Percentiles rank a stretch among this genome's conserved stretches.
Evolutionary conservation across 2,329 filamentous ascomycete genomes (phyloP).

Genomic region (Fusarium drepaniforme): DNA sequence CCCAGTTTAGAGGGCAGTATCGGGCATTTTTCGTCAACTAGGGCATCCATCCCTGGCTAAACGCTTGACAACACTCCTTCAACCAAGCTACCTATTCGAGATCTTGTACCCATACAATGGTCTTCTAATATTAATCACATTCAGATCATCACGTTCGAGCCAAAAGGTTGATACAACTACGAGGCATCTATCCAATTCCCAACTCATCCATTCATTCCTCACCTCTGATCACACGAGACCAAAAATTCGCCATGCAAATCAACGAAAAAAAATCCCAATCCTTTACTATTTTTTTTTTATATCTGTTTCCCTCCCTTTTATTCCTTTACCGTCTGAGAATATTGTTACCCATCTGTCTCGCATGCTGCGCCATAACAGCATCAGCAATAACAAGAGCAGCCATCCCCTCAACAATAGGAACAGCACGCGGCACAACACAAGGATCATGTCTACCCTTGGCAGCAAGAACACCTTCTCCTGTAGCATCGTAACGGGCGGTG

Average conservation of each 20-base stretch:
- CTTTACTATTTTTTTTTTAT: constrained; percentile 5
- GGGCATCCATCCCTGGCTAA: neutral
- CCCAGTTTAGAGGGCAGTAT: neutral
- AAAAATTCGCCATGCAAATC: neutral
- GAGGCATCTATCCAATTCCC: neutral
- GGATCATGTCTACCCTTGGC: constrained; percentile 97
- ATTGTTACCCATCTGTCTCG: constrained; percentile 58
- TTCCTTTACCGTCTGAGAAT: constrained; percentile 16
- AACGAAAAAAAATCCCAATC: neutral
- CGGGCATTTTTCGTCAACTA: neutral
- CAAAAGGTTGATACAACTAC: neutral
- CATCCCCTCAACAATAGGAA: constrained; percentile 94
- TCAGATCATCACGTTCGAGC: too few relatives aligned
- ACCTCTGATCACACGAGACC: neutral
- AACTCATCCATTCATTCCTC: neutral
- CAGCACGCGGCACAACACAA: constrained; percentile 88
- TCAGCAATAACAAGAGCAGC: constrained; percentile 89
- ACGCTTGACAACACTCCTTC: neutral
- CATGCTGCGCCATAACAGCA: constrained; percentile 85
- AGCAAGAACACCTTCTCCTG: constrained; percentile 78
- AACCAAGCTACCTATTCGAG: neutral
- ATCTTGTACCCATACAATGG: neutral
- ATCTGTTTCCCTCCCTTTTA: neutral
- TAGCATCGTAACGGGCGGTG: constrained; percentile 83
- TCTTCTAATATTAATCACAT: neutral